phyloP scores from a whole-genome alignment of 1,284 basidiomycete species.

The Rhodofomes roseus region DNA sequence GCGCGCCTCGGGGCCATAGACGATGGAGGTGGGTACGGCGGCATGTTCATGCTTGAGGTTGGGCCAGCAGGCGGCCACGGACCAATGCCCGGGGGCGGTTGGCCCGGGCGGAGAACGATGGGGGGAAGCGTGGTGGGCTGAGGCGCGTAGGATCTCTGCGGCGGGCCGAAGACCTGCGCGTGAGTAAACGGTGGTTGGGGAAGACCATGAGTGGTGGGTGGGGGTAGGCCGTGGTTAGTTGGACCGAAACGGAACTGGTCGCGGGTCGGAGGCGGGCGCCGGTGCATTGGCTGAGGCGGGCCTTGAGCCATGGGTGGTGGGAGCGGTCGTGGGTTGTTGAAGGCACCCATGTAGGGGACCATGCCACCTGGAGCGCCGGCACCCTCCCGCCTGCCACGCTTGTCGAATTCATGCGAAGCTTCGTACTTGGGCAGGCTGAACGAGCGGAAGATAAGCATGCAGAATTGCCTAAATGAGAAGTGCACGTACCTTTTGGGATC shows the following conservation, averaged over 20 bases:
- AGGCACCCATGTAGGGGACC: constrained; percentile 12
- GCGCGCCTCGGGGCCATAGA: constrained; percentile 6
- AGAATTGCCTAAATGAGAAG: not conserved
- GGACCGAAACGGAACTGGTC: constrained; percentile 27
- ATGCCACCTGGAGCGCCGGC: constrained; percentile 18
- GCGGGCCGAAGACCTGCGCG: not conserved
- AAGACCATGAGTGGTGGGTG: not conserved
- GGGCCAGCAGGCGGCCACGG: constrained; percentile 13
- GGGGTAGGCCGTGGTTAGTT: constrained; percentile 6
- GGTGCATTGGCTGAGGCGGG: constrained; percentile 17
- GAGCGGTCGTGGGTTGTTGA: constrained; percentile 1
- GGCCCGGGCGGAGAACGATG: constrained; percentile 14
- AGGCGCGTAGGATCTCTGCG: constrained; percentile 3
- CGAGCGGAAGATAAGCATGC: constrained; percentile 2
- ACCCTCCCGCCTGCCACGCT: constrained; percentile 54
- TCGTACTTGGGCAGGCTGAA: constrained; percentile 71
- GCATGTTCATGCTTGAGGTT: constrained; percentile 21
- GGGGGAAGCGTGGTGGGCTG: constrained; percentile 13
- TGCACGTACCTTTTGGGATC: constrained; percentile 68
- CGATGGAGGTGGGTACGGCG: constrained; percentile 24
- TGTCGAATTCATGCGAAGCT: constrained; percentile 83
- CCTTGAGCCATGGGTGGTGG: constrained; percentile 17
- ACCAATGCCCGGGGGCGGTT: constrained; percentile 16
- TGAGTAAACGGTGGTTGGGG: too few species aligned
- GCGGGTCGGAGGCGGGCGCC: constrained; percentile 25